These are phyloP conservation scores for Hymenoscyphus salicellus DNA, from an alignment of 2,329 filamentous ascomycete genomes.

Conservation along the genomic window DNA sequence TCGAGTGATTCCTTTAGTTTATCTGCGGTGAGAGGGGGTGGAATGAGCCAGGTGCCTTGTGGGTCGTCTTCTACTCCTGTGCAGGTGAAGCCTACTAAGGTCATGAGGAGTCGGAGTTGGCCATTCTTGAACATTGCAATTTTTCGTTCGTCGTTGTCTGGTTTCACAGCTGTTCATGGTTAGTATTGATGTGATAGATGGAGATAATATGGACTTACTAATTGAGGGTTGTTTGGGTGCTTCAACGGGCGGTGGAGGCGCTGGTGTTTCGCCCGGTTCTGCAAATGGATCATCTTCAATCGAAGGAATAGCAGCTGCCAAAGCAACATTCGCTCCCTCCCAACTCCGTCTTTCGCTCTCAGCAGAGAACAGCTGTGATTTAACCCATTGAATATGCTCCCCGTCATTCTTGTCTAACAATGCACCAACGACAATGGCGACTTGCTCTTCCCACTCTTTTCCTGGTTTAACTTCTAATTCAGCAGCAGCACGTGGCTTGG, in stretches of 20 bases:
- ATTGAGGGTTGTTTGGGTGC: slow-evolving; percentile 48
- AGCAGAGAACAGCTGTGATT: slow-evolving; percentile 64
- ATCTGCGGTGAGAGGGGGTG: slow-evolving; percentile 60
- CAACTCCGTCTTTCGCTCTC: slow-evolving; percentile 72
- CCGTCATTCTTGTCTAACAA: slow-evolving; percentile 76
- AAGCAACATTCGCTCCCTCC: slow-evolving; percentile 59
- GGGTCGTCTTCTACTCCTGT: slow-evolving; percentile 59
- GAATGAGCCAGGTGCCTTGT: slow-evolving; percentile 76
- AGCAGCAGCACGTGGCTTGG: slow-evolving; percentile 67
- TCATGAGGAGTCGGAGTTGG: slow-evolving; percentile 81
- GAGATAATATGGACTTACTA: slow-evolving; percentile 43
- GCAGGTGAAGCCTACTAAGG: slow-evolving; percentile 66
- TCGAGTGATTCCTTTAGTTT: slow-evolving; percentile 67
- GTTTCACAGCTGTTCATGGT: slow-evolving; percentile 30
- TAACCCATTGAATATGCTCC: slow-evolving; percentile 78
- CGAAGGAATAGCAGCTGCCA: slow-evolving; percentile 51
- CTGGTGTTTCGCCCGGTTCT: slow-evolving; percentile 36
- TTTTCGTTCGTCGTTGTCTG: slow-evolving; percentile 64
- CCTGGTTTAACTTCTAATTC: slow-evolving; percentile 79
- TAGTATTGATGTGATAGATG: slow-evolving; percentile 21
- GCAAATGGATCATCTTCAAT: slow-evolving; percentile 40
- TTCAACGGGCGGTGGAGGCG: slow-evolving; percentile 28
- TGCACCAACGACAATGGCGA: slow-evolving; percentile 76
- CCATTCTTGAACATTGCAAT: slow-evolving; percentile 85
- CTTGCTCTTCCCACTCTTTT: slow-evolving; percentile 60